Evolutionary conservation across 2,329 filamentous ascomycete species (phyloP), one percentile per base, ranked within the genome.

Genomic region (Ceratocystis ficicola): DNA sequence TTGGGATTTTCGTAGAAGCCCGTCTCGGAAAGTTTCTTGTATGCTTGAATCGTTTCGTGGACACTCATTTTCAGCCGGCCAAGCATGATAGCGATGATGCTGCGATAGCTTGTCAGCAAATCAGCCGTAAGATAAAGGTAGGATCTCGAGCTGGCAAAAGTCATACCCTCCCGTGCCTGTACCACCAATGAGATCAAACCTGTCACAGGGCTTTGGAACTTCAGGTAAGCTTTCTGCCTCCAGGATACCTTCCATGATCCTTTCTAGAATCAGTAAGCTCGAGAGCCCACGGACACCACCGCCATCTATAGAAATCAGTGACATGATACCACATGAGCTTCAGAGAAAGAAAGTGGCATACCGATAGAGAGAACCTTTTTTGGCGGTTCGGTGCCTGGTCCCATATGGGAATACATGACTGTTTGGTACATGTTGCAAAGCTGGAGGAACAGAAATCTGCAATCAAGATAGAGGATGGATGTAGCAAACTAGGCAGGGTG

Each of bases 161-260:
- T 30, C 66, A 22, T 63, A 72, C 71, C 71, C 71, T 55, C 72
- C 71, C 1, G 72, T 73, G 62, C 71, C 71, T 32, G 71, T 73
- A 22, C 72, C 72, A 50, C 71, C 72, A 55, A 73, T 72, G 8
- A 73, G 63, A 28, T 73, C 69, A 62, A 73, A 73, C 32, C 69
- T 65, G 20, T 73, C 71, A 61, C 70, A 70, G 28, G 72, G 72
- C 48, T 46, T 69, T 5, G 71, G 72, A 2, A 69, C 32, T 28
- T 70, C 46, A n/a, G 65, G 30, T 3, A 70, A 67, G 7, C 68
- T 65, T 12, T 66, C 63, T 20, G 44, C 46, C 1, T 68, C 28
- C 25, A 66, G 57, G 1, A 72, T 61, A 10, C 68, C 65, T 32
- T 69, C 63, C 71, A 73, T 72, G 12, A 72, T 67, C 15, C 69